Evolutionary conservation across 129 eudicot genomes (phyloP), one percentile per base, ranked within the genome.

Genomic region (Escallonia rubra): DNA sequence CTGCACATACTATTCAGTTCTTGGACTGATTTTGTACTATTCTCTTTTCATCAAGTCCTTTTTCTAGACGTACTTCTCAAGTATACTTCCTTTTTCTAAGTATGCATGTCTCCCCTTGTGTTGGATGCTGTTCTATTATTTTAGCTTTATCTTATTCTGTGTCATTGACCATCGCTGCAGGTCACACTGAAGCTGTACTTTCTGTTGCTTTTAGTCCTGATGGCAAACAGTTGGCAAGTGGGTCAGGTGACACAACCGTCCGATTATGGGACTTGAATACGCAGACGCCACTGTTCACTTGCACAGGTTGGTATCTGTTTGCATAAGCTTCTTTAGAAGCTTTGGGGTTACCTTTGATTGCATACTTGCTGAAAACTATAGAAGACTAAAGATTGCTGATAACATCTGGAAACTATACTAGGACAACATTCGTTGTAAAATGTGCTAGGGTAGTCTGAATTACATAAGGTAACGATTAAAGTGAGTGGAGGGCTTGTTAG

Each of bases 171-270:
- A 41, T 58, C 41, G 2, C 51, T 79, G 69, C 79, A 93, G 99
- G 99, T 72, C 99, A 93, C 67, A 84, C 83, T 3, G 99, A 89
- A 70, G 99, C 99, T 61, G 99, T 93, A 59, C 96, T 93, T 74
- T 89, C 99, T 49, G 96, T 93, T 72, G 87, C 82, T 41, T 93
- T 93, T 74, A 93, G 99, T 74, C 99, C 99, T 8, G 96, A 93
- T 82, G 96, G 99, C 41, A 89, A 84, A 67, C 96, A 89, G 41
- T 60, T 93, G 78, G 99, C 99, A 42, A 93, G 99, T 71, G 99
- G 99, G 51, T 93, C 99, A 23, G 99, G 99, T 69, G 99, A 93
- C 73, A 89, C 99, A 16, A 89, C 93, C 41, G 99, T 93, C 53
- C 88, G 99, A 56, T 63, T 93, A n/a, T 93, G 99, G 99, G 99